These are phyloP conservation scores for Fusarium sp. DNA, from an alignment of 2,329 filamentous ascomycete genomes.

Conservation along the genomic window DNA sequence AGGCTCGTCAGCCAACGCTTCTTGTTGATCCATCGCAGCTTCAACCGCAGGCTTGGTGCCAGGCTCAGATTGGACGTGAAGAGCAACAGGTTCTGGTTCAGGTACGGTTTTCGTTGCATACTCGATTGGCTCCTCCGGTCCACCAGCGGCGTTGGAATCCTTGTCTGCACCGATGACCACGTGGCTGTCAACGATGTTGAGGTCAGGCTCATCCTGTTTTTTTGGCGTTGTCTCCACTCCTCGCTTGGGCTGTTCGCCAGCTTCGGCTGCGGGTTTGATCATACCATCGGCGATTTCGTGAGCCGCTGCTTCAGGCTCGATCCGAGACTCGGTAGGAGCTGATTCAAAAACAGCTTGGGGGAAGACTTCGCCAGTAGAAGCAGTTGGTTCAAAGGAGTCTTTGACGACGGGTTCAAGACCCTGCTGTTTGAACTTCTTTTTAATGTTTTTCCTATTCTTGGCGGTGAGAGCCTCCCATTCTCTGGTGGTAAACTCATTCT, in stretches of 20 bases:
- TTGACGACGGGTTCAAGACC: constrained; percentile 37
- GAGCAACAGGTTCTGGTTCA: neutral
- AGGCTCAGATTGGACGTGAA: neutral
- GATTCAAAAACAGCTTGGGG: neutral
- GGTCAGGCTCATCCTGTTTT: neutral
- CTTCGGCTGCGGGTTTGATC: neutral
- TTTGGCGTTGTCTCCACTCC: neutral
- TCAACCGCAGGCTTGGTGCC: neutral
- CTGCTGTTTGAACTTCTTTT: constrained; percentile 42
- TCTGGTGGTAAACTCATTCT: constrained; percentile 24
- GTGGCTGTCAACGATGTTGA: neutral
- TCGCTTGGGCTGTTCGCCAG: neutral
- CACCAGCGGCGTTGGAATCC: neutral
- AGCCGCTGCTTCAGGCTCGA: neutral
- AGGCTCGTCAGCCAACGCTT: constrained; percentile 4
- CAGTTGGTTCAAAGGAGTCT: constrained; percentile 13
- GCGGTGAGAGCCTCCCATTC: constrained; percentile 35
- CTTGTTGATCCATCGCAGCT: constrained; percentile 14
- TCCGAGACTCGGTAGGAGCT: neutral
- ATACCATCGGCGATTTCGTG: neutral
- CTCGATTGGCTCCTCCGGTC: neutral
- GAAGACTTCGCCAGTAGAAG: constrained; percentile 1
- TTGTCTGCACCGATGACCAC: neutral
- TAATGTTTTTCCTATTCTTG: constrained; percentile 47
- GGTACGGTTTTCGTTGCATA: neutral